Percentiles rank a stretch among this genome's conserved stretches.
These are phyloP conservation scores for Leccinellum luteum DNA, from an alignment of 768 basidiomycete genomes.

Conservation along the genomic window DNA sequence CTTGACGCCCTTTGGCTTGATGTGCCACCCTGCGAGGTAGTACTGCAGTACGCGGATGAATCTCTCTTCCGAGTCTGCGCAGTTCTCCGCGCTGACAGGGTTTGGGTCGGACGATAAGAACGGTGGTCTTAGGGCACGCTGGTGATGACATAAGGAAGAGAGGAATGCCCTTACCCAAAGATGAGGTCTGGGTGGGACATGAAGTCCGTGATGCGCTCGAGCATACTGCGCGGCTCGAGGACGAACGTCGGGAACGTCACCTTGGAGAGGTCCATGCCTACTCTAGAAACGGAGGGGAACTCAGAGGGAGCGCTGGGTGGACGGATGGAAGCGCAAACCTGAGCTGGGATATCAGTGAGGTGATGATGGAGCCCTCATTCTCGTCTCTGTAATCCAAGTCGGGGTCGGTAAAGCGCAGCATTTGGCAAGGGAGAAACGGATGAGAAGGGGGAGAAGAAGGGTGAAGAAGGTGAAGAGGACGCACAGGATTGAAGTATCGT, in stretches of 20 bases:
- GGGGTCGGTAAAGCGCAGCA: constrained; percentile 34
- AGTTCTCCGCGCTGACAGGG: constrained; percentile 68
- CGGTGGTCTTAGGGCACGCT: constrained; percentile 21
- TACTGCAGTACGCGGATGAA: constrained; percentile 90
- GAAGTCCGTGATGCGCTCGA: constrained; percentile 98
- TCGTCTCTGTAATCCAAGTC: constrained; percentile 67
- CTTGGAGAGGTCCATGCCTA: constrained; percentile 95
- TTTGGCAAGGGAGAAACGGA: constrained; percentile 5
- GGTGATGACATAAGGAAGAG: constrained; percentile 13
- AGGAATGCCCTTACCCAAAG: constrained; percentile 67
- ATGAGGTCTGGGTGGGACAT: constrained; percentile 98
- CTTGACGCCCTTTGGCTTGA: constrained; percentile 99
- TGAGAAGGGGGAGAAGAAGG: constrained; percentile 30
- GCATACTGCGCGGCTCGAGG: constrained; percentile 94
- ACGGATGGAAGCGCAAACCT: constrained; percentile 45
- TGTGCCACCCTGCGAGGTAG: constrained; percentile 99
- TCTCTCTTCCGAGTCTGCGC: constrained; percentile 80
- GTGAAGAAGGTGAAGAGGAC: constrained; percentile 36
- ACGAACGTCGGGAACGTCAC: constrained; percentile 96
- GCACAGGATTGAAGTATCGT: constrained; percentile 87
- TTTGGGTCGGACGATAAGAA: constrained; percentile 3
- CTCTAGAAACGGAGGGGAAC: constrained; percentile 42
- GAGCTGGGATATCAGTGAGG: constrained; percentile 85
- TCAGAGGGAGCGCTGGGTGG: constrained; percentile 6
- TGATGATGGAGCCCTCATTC: constrained; percentile 88